Base-by-base conservation (phyloP, 495 filamentous ascomycete species). In the Lasiosphaeriaceae sp. region DNA sequence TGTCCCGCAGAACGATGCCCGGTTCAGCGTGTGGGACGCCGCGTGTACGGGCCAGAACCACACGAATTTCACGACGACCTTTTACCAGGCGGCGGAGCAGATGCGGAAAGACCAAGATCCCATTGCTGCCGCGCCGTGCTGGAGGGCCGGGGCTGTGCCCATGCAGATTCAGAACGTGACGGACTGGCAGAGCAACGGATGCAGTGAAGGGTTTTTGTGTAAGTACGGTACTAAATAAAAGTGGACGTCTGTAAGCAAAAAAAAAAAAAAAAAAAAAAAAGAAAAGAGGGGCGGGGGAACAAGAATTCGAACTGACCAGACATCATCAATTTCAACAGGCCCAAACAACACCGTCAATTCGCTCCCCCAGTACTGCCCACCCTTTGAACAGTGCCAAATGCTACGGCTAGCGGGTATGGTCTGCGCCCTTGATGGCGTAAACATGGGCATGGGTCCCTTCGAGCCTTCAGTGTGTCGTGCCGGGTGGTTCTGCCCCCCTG, bases 321-420 rank as follows among this genome's bases (percentile, higher is more conserved):
- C n/a, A n/a, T n/a, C n/a, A n/a, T n/a, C n/a, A n/a, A n/a, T n/a
- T n/a, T n/a, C n/a, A n/a, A 43, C 55, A 79, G 77, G 77, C 50
- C 48, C 50, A 47, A 77, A 78, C 56, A 80, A 80, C 49, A 75
- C 74, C 3, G 68, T 71, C 29, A 71, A 71, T 45, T 66, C 66
- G 1, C 65, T 76, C 3, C 77, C 77, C 17, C 66, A 73, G 56
- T 80, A 70, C 59, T 80, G 77, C 47, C 70, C 77, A 35, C 77
- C 77, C 1, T 52, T 69, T 11, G 67, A 68, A 2, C 49, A 60
- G 11, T 78, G 71, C 48, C 68, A 74, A 43, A 57, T 57, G 43
- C 63, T 68, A 11, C 65, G 77, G 54, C 52, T 78, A 2, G 58
- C 62, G 6, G 70, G 72, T 20, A 45, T 34, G 7, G 43, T 55